A percentile compares a stretch with the other conserved stretches of the same genome.
phyloP scores from a whole-genome alignment of 257 asterid species.

The Thymus quinquecostatus region DNA sequence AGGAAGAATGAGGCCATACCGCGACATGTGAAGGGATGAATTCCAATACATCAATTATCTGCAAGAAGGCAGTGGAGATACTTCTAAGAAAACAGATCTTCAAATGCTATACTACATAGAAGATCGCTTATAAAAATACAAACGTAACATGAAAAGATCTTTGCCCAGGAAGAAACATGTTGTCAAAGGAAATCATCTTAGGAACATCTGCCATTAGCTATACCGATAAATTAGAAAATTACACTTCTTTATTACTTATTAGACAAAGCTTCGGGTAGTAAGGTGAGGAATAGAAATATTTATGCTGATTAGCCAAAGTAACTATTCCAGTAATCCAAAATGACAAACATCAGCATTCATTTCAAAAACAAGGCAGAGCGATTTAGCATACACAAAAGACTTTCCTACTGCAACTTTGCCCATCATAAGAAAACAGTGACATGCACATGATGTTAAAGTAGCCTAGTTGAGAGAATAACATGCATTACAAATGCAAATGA shows the following conservation, averaged over 20 bases:
- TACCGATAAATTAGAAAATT: constrained; percentile 14
- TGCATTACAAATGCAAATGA: background rate
- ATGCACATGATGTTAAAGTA: background rate
- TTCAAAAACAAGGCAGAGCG: constrained; percentile 15
- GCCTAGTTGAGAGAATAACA: constrained; percentile 4
- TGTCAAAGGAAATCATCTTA: constrained; percentile 7
- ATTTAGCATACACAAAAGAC: background rate
- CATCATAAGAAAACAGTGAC: constrained; percentile 9
- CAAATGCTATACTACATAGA: constrained; percentile 3
- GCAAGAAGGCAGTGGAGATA: constrained; percentile 42
- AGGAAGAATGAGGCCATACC: constrained; percentile 54
- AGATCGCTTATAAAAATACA: constrained; percentile 23
- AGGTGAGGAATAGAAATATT: constrained; percentile 3
- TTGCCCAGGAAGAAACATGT: constrained; percentile 15
- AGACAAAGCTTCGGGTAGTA: background rate
- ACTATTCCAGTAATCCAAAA: background rate
- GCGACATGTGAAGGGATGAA: constrained; percentile 90
- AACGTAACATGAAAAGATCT: constrained; percentile 16
- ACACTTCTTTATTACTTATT: constrained; percentile 2
- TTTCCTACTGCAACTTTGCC: constrained; percentile 2
- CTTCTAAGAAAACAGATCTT: constrained; percentile 14
- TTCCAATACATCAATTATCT: constrained; percentile 94
- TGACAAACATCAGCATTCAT: constrained; percentile 23
- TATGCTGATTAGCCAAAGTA: constrained; percentile 19
- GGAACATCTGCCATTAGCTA: constrained; percentile 11